Percentiles rank a stretch among this genome's conserved stretches.
Evolutionary conservation across 805 yeast genomes (phyloP).

Genomic region (Kluyveromyces aestuarii): DNA sequence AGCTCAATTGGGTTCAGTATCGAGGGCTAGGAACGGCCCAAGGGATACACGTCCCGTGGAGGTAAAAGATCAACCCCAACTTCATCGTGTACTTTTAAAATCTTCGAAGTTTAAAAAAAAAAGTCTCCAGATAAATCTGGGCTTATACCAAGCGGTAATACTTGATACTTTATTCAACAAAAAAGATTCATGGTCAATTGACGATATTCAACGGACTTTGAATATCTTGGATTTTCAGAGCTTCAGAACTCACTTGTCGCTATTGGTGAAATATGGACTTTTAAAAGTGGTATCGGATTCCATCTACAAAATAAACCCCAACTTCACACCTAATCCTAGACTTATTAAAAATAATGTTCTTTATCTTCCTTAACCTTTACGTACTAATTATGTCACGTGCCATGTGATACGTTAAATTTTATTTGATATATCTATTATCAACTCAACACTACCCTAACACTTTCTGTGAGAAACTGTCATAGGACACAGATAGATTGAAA

Average conservation of each 20-base stretch:
- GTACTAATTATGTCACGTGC: neutral
- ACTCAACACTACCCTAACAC: too few species aligned
- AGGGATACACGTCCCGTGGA: neutral
- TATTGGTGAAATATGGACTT: neutral
- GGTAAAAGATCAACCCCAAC: neutral
- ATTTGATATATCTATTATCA: too few species aligned
- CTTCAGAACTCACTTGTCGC: neutral
- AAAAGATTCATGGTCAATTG: neutral
- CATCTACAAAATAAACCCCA: neutral
- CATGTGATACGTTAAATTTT: too few species aligned
- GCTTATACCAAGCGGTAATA: slow-evolving; percentile 1
- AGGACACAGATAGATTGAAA: neutral
- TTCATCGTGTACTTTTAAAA: neutral
- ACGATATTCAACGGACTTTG: neutral
- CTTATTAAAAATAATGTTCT: neutral
- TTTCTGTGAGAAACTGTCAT: too few species aligned
- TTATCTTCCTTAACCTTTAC: neutral
- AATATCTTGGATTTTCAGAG: neutral
- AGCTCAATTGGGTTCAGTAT: neutral
- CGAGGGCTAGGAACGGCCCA: neutral
- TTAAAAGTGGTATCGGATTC: neutral
- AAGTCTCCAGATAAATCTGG: neutral
- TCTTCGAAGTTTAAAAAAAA: neutral
- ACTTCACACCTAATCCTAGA: neutral
- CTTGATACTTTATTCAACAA: neutral